Percentiles rank a stretch among this genome's conserved stretches.
phyloP scores from a whole-genome alignment of 2,329 filamentous ascomycete species.

The Parastagonospora nodorum region DNA sequence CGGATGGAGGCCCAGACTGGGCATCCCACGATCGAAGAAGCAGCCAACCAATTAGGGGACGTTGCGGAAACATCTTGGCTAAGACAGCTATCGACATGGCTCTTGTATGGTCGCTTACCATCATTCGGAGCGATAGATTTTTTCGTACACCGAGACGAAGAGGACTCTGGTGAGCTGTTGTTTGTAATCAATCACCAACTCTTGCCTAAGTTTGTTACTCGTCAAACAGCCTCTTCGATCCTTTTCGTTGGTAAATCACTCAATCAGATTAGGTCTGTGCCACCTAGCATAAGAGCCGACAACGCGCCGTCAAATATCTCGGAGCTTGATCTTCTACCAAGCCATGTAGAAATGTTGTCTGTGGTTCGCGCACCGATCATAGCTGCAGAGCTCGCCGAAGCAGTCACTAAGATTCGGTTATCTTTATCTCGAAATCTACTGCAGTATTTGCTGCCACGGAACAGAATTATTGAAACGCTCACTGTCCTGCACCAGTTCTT shows the following conservation, averaged over 20 bases:
- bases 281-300: slow-evolving; percentile 35
- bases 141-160: slow-evolving; percentile 64
- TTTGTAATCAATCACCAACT: slow-evolving; percentile 53
- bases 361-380: slow-evolving; percentile 75
- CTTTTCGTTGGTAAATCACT: slow-evolving; percentile 89
- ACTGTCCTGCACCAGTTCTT: slow-evolving; percentile 84
- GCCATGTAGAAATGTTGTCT: slow-evolving; percentile 72
- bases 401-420: slow-evolving; percentile 75
- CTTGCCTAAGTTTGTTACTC: slow-evolving; percentile 78
- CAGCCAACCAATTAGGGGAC: slow-evolving; percentile 72
- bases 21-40: slow-evolving; percentile 81
- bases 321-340: slow-evolving; percentile 66
- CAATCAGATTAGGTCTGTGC: slow-evolving; percentile 71
- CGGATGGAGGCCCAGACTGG: slow-evolving; percentile 81
- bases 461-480: slow-evolving; percentile 76
- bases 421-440: slow-evolving; percentile 84
- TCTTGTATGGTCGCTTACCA: slow-evolving; percentile 84
- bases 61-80: slow-evolving; percentile 90
- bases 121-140: slow-evolving; percentile 82
- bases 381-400: slow-evolving; percentile 69
- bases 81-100: slow-evolving; percentile 86
- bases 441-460: slow-evolving; percentile 78
- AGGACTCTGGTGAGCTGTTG: slow-evolving; percentile 35
- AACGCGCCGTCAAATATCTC: slow-evolving; percentile 35
- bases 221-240: slow-evolving; percentile 77